phyloP scores from a whole-genome alignment of 2,329 filamentous ascomycete genomes.

The Cordyceps javanica region DNA sequence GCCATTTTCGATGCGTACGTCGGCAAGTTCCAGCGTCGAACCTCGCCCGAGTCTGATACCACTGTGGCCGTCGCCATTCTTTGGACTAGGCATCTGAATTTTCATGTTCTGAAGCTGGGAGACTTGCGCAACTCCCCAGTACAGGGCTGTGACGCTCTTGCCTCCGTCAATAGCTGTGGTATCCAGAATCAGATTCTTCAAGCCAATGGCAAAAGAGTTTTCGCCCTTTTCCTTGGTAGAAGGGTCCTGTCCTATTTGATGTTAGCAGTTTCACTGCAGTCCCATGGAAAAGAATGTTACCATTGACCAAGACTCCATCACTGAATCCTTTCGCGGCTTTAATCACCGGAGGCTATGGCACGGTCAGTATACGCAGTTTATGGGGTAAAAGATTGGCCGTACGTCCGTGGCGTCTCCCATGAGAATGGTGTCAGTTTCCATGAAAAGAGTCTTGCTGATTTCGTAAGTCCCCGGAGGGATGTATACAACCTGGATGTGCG shows the following conservation, averaged over 20 bases:
- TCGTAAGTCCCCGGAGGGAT: slow-evolving; percentile 37
- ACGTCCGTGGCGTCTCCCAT: slow-evolving; percentile 38
- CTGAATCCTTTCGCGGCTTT: slow-evolving; percentile 32
- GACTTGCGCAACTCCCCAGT: slow-evolving; percentile 39
- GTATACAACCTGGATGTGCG: slow-evolving; percentile 25
- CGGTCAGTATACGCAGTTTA: slow-evolving; percentile 8
- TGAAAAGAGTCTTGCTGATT: slow-evolving; percentile 31
- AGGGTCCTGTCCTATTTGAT: slow-evolving; percentile 25
- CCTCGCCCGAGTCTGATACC: slow-evolving; percentile 35
- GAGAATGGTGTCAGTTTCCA: slow-evolving; percentile 39
- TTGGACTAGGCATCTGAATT: slow-evolving; percentile 33
- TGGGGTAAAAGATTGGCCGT: neutral
- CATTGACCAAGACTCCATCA: slow-evolving; percentile 18
- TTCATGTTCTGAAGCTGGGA: slow-evolving; percentile 37
- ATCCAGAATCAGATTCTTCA: slow-evolving; percentile 39
- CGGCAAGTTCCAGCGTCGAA: slow-evolving; percentile 34
- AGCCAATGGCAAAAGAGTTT: slow-evolving; percentile 34
- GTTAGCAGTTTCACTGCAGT: neutral
- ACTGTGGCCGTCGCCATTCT: slow-evolving; percentile 32
- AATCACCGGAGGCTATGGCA: slow-evolving; percentile 29
- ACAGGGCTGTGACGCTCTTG: slow-evolving; percentile 33
- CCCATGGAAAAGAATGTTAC: neutral
- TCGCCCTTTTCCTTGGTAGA: slow-evolving; percentile 27
- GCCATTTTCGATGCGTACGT: slow-evolving; percentile 35
- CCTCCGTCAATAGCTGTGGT: slow-evolving; percentile 31